Evolutionary conservation across 805 yeast species (phyloP).

Genomic region (Sugiyamaella marilandica): DNA sequence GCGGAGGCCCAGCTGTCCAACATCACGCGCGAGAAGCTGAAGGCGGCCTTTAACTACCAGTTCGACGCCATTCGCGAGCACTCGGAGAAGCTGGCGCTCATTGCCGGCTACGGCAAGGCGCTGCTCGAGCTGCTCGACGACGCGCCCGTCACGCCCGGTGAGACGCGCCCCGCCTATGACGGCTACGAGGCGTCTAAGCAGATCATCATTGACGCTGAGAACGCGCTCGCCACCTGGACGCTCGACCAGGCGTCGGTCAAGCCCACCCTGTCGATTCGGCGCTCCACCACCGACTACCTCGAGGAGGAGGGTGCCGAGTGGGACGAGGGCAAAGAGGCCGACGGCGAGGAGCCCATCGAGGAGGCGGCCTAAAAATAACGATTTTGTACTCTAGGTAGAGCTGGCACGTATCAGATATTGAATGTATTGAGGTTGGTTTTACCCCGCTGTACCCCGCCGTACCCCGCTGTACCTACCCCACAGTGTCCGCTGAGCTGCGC

Average conservation of each 20-base stretch:
- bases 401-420: too few relatives aligned
- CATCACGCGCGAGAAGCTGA: slow-evolving; percentile 95
- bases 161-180: slow-evolving; percentile 96
- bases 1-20: slow-evolving; percentile 98
- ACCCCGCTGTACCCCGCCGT: too few relatives aligned
- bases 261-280: slow-evolving; percentile 85
- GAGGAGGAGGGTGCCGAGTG: slow-evolving; percentile 37
- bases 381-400: neutral
- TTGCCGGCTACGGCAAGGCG: slow-evolving; percentile 99
- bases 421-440: too few relatives aligned
- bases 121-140: slow-evolving; percentile 92
- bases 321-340: slow-evolving; percentile 36
- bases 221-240: slow-evolving; percentile 94
- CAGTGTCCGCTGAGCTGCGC: too few relatives aligned
- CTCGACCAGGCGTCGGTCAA: slow-evolving; percentile 91
- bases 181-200: slow-evolving; percentile 98
- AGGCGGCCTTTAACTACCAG: slow-evolving; percentile 96
- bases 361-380: slow-evolving; percentile 2
- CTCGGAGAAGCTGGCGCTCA: slow-evolving; percentile 92
- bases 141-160: slow-evolving; percentile 98
- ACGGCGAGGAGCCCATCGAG: slow-evolving; percentile 5
- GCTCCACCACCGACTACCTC: slow-evolving; percentile 57
- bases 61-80: slow-evolving; percentile 93
- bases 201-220: slow-evolving; percentile 94
- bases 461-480: too few relatives aligned